Percentiles rank a stretch among this genome's conserved stretches.
phyloP scores from a whole-genome alignment of 805 yeast genomes.

The Aciculoconidium aculeatum region DNA sequence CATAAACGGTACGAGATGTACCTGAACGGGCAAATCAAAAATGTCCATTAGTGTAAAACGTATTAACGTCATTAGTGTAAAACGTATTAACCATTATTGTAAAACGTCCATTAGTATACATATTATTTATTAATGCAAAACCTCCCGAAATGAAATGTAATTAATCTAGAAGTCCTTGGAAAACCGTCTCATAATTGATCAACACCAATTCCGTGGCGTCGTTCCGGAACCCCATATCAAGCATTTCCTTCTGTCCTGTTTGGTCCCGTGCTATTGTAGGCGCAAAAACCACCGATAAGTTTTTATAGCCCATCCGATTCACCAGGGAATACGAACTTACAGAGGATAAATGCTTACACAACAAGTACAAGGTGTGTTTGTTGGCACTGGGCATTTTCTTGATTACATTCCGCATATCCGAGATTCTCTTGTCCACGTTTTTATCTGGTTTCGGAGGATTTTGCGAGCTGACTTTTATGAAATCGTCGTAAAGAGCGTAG shows the following conservation, averaged over 20 bases:
- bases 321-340: slow-evolving; percentile 47
- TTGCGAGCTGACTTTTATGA: slow-evolving; percentile 46
- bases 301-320: slow-evolving; percentile 80
- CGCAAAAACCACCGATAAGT: slow-evolving; percentile 88
- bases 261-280: slow-evolving; percentile 83
- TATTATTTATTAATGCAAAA: too few relatives aligned
- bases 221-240: slow-evolving; percentile 78
- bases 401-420: slow-evolving; percentile 42
- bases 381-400: slow-evolving; percentile 63
- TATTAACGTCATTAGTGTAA: too few relatives aligned
- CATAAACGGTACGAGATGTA: slow-evolving; percentile 66
- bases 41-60: slow-evolving; percentile 49
- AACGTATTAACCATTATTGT: too few relatives aligned
- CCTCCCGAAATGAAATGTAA: too few relatives aligned
- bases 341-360: slow-evolving; percentile 59
- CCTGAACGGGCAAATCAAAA: slow-evolving; percentile 63
- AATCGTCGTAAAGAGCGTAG: slow-evolving; percentile 58
- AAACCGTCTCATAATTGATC: slow-evolving; percentile 38
- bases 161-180: too few relatives aligned
- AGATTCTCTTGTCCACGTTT: slow-evolving; percentile 25
- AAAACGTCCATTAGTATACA: too few relatives aligned
- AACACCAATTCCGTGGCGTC: slow-evolving; percentile 71
- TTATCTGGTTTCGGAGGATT: slow-evolving; percentile 20
- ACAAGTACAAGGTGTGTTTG: slow-evolving; percentile 44
- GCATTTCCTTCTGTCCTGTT: slow-evolving; percentile 74